These are phyloP conservation scores for Barnettozyma pratensis DNA, from an alignment of 805 yeast species.

Conservation along the genomic window DNA sequence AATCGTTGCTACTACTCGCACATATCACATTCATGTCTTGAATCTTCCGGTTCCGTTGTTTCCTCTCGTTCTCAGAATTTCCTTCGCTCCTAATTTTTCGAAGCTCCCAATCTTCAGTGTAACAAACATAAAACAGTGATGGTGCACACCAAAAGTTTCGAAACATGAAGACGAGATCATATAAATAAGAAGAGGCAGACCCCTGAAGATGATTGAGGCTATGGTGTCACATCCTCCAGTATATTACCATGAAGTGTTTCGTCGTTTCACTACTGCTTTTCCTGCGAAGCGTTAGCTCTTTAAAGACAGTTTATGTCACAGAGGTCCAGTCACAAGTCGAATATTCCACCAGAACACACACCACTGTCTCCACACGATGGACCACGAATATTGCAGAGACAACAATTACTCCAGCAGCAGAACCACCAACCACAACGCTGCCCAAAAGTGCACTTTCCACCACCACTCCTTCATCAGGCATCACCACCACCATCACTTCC, in stretches of 20 bases:
- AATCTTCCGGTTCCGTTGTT: too few species aligned
- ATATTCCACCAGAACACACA: neutral
- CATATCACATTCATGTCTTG: too few species aligned
- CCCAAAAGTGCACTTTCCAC: neutral
- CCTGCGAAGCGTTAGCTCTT: neutral
- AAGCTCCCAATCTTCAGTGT: too few species aligned
- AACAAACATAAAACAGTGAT: neutral
- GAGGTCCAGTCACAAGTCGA: conserved; percentile 2
- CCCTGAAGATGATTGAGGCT: too few species aligned
- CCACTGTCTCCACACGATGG: conserved; percentile 7
- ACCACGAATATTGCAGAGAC: neutral
- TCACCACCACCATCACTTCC: conserved; percentile 16
- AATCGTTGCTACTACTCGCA: too few species aligned
- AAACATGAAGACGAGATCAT: neutral
- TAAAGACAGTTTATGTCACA: conserved; percentile 1
- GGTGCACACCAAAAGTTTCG: too few species aligned
- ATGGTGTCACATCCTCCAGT: too few species aligned
- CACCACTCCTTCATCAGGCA: conserved; percentile 5
- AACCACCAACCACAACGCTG: too few species aligned
- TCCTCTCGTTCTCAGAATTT: too few species aligned
- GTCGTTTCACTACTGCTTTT: neutral
- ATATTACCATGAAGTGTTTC: too few species aligned
- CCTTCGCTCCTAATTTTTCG: too few species aligned
- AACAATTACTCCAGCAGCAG: neutral
- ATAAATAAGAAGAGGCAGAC: too few species aligned